Evolutionary conservation across 2,329 filamentous ascomycete genomes (phyloP), one percentile per base, ranked within the genome.

Genomic region (Colletotrichum noveboracense): DNA sequence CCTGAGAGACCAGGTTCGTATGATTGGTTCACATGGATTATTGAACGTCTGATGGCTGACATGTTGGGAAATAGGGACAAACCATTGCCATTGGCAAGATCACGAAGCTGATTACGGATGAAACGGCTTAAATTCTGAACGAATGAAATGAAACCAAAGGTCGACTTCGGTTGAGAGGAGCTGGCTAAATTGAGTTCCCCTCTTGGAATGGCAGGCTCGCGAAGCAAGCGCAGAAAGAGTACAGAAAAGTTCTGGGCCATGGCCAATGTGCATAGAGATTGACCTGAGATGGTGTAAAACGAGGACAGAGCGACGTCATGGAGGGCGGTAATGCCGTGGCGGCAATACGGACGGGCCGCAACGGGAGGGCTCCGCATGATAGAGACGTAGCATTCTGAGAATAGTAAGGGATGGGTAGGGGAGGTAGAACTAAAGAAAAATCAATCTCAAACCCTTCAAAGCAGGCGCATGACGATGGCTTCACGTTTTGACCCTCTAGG

Each of bases 1-100:
- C 21, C 90, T 98, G 70, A 90, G 96, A 90, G 96, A 97, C 83
- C 94, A 96, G 90, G 94, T 95, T 89, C 80, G 89, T 81, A 58
- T 34, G 21, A 14, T 16, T 18, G 64, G 68, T 24, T 43, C 18
- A 34, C 18, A 28, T 21, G 43, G 70, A 79, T 64, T 43, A 24
- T 26, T 14, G 61, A 74, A 48, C n/a, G 43, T 65, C 75, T 82
- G 76, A 81, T 68, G 48, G 58, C 66, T 71, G 55, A 71, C 55
- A 72, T 38, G 10, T 18, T 38, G 32, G 56, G 43, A 83, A 70
- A 70, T 82, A 98, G 93, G 97, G 97, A 81, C 96, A 98, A 94
- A 99, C 97, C 0, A 98, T 99, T 88, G 97, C 97, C 72, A 99
- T 99, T 87, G 97, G 97, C 82, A 99, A 99, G 91, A 97, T 99